Conservation (phyloP, 1,284 basidiomycete species). For the Cryptococcus sp. region DNA sequence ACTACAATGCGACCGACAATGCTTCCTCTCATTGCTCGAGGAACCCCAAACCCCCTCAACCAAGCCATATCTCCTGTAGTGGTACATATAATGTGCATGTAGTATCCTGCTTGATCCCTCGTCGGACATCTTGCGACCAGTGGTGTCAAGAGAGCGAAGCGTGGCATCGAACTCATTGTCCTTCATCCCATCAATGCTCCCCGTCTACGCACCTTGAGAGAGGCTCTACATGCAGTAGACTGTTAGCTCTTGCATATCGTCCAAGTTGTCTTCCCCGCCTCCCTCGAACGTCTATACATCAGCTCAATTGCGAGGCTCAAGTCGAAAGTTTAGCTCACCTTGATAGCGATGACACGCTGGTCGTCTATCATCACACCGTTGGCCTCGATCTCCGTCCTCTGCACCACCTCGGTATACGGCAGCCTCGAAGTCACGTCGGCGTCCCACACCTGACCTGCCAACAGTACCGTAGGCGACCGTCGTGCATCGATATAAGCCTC, state of each 20-base stretch:
- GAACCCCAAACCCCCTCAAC: too few species aligned
- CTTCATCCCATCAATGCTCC: too few species aligned
- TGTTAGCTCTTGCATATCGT: conserved; percentile 30
- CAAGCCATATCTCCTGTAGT: too few species aligned
- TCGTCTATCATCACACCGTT: conserved; percentile 45
- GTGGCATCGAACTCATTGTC: background rate
- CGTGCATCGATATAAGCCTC: conserved; percentile 7
- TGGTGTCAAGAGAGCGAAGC: background rate
- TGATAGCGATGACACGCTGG: conserved; percentile 34
- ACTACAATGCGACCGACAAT: too few species aligned
- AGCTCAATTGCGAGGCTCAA: background rate
- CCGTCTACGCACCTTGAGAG: too few species aligned
- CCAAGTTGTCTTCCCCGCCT: too few species aligned
- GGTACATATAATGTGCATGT: too few species aligned
- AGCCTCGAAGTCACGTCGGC: conserved; percentile 25
- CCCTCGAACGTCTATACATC: conserved; percentile 7
- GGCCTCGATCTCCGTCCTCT: conserved; percentile 16
- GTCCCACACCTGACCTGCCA: conserved; percentile 20
- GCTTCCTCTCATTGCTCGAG: too few species aligned
- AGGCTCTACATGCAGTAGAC: conserved; percentile 28
- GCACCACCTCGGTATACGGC: conserved; percentile 24
- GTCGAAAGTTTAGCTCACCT: conserved; percentile 18
- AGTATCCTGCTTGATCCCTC: too few species aligned
- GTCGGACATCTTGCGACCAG: too few species aligned
- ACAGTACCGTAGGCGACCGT: conserved; percentile 15